Base-by-base conservation (phyloP, 2,329 filamentous ascomycete species). In the Aspergillus neoniger region DNA sequence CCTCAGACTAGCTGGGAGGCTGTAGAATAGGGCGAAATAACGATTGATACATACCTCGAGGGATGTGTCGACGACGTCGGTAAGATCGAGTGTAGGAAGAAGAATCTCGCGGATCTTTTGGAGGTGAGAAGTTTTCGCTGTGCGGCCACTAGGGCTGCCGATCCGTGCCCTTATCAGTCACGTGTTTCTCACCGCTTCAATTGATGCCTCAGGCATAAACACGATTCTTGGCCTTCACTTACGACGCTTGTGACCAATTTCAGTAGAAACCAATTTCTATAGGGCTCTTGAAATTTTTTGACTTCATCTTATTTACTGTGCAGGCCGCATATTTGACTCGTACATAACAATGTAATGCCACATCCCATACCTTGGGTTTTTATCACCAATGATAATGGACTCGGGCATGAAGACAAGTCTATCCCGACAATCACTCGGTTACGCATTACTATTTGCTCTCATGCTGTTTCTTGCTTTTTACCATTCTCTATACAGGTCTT, bases 1-100 rank as follows among this genome's bases (percentile, higher is more conserved):
- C 67, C 75, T 72, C 76, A 75, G 77, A 76, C 76, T 79, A 78
- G 76, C 75, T 77, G 72, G 70, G 68, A 74, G 74, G 71, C 73
- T 70, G 70, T 63, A 65, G 61, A 69, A 67, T 61, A 67, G 65
- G 61, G 49, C 62, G 58, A 60, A 61, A 58, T 28, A 59, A 57
- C 60, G 57, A 55, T 62, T 60, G 55, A 65, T 69, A 78, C 77
- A 77, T 79, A 79, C 77, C 77, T 79, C 77, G 71, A 74, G 66
- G 58, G 67, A 58, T 44, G 59, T 65, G 59, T 62, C 61, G 72
- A 70, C 69, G 67, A 64, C 66, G 67, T 65, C 68, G 70, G 65
- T 68, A 64, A 63, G 63, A 63, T 64, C 68, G 68, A 65, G 65
- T 63, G 66, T 65, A 65, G 63, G 65, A 47, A 39, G 56, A 53